Percentiles rank a stretch among this genome's conserved stretches.
phyloP scores from a whole-genome alignment of 768 basidiomycete genomes.

The Calocera viscosa region DNA sequence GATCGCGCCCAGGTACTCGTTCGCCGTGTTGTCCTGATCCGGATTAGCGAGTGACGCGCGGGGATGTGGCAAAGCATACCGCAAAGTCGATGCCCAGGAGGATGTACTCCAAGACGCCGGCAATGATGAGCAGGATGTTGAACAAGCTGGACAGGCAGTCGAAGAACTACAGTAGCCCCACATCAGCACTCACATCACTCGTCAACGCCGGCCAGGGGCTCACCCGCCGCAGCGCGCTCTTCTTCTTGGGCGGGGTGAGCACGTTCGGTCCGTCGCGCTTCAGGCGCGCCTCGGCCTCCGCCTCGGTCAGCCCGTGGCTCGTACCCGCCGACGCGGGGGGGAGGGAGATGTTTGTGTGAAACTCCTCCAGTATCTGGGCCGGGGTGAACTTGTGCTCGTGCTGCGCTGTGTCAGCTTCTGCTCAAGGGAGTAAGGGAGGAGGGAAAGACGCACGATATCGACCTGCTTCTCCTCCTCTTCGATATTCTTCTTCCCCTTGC shows the following conservation, averaged over 20 bases:
- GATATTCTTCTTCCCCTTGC: constrained; percentile 22
- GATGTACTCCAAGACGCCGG: constrained; percentile 53
- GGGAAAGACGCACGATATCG: constrained; percentile 32
- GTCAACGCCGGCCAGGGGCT: constrained; percentile 11
- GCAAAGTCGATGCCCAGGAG: constrained; percentile 51
- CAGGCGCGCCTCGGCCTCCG: constrained; percentile 45
- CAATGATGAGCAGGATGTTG: constrained; percentile 53
- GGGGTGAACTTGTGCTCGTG: constrained; percentile 42
- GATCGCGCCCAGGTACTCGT: constrained; percentile 59
- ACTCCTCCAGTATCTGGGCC: constrained; percentile 29
- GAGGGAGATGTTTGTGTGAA: constrained; percentile 41
- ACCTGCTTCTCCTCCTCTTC: constrained; percentile 30
- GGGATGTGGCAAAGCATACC: constrained; percentile 24
- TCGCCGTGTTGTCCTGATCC: constrained; percentile 44
- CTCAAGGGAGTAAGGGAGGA: background rate
- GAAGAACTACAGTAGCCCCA: constrained; percentile 36
- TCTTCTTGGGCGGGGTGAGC: constrained; percentile 55
- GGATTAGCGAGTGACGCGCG: constrained; percentile 1
- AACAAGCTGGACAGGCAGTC: constrained; percentile 51
- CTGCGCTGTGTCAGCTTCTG: background rate
- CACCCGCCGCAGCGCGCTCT: constrained; percentile 52
- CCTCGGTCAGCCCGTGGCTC: constrained; percentile 40
- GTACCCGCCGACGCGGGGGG: constrained; percentile 25
- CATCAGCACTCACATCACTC: background rate
- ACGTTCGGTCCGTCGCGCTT: constrained; percentile 46